phyloP scores from a whole-genome alignment of 164 flowering plant genomes.

The Cinnamomum chago region DNA sequence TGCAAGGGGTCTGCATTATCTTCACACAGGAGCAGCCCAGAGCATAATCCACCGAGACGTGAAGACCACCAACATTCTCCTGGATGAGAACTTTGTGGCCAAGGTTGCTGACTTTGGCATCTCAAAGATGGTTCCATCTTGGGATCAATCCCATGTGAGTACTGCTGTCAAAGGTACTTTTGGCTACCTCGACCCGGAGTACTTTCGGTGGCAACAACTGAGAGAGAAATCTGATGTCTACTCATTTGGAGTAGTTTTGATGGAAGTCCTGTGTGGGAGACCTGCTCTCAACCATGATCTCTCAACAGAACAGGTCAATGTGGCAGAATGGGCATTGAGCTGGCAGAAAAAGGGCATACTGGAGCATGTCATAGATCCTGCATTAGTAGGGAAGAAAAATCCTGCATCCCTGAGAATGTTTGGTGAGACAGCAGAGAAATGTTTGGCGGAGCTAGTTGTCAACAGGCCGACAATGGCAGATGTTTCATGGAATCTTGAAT shows the following conservation, averaged over 20 bases:
- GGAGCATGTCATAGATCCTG: conserved; percentile 78
- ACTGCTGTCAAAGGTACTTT: conserved; percentile 96
- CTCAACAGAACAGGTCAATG: conserved; percentile 87
- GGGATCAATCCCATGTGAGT: conserved; percentile 94
- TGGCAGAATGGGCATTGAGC: conserved; percentile 92
- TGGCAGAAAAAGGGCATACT: conserved; percentile 96
- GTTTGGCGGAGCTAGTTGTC: conserved; percentile 81
- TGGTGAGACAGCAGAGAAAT: conserved; percentile 93
- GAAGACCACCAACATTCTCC: conserved; percentile 85
- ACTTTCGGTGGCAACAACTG: conserved; percentile 86
- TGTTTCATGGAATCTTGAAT: conserved; percentile 91
- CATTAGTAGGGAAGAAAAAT: conserved; percentile 66
- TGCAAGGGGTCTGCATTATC: conserved; percentile 92
- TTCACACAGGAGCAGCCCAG: conserved; percentile 90
- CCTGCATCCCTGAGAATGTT: conserved; percentile 80
- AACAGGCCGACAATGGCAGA: conserved; percentile 96
- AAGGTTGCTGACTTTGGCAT: conserved; percentile 97
- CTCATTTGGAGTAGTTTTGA: conserved; percentile 90
- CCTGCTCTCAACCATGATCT: conserved; percentile 90
- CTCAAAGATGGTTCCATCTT: conserved; percentile 82
- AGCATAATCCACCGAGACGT: conserved; percentile 92
- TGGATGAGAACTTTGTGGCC: conserved; percentile 85
- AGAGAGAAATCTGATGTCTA: conserved; percentile 95
- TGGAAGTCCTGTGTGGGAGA: conserved; percentile 89
- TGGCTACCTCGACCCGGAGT: conserved; percentile 94